Base-by-base conservation (phyloP, 768 basidiomycete species). In the Xerocomus spinulosus region DNA sequence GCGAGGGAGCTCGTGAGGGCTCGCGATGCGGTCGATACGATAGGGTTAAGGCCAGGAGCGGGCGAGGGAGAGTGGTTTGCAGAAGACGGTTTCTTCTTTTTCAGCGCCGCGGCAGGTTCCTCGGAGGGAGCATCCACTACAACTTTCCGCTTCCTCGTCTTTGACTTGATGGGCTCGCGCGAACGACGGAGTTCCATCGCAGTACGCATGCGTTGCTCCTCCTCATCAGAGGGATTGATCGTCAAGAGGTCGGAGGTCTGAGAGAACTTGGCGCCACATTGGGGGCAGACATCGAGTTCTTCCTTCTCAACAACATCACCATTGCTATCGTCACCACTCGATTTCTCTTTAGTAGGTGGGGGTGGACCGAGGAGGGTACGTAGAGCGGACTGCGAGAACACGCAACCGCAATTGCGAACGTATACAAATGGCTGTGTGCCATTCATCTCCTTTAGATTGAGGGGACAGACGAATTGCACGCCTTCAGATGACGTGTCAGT, bases 391-490 rank as follows among this genome's bases (percentile, higher is more conserved):
- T 87, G 86, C 4, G 91, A 86, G 70, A 97, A 91, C 26, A 92
- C 91, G 64, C 92, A 94, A 14, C 93, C 93, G 58, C 95, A 98
- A 0, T 83, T 70, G 13, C 77, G 73, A 55, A 97, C 67, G 62
- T 93, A 95, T 44, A 93, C 83, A 64, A 98, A 98, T 0, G 92
- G 91, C 44, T 87, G 79, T 3, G 67, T 63, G 13, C 96, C 96
- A 56, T 91, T 92, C 92, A 97, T 97, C 70, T 96, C 95, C 66
- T 92, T 91, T 53, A 90, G 71, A 2, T 86, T 91, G 43, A 98
- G 75, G 1, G 96, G 91, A 70, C 96, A 99, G 47, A 93, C 82
- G 59, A 93, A 98, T 44, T 77, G 79, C 2, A 87, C 74, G 2
- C 64, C 74, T 44, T 77, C 82, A n/a, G 72, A 59, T 12, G 75